Percentiles rank a stretch among this genome's conserved stretches.
Evolutionary conservation across 192 early-diverging fungal genomes (phyloP).

Genomic region (Rhizophlyctis rosea): DNA sequence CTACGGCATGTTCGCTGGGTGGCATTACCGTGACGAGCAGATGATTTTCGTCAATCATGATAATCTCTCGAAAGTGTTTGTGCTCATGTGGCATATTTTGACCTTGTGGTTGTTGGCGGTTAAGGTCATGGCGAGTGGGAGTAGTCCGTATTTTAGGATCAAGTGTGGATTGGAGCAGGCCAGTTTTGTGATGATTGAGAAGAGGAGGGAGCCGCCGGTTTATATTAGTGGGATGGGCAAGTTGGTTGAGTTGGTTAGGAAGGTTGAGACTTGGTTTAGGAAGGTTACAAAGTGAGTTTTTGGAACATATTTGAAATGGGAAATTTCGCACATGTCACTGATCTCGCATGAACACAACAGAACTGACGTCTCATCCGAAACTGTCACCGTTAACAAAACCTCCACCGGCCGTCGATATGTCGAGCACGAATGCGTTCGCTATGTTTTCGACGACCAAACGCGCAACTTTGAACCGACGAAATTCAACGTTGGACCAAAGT

Average conservation of each 20-base stretch:
- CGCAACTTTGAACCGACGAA: slow-evolving; percentile 55
- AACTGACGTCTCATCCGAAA: slow-evolving; percentile 21
- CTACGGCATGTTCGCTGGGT: slow-evolving; percentile 57
- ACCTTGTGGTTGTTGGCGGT: slow-evolving; percentile 67
- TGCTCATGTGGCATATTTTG: slow-evolving; percentile 70
- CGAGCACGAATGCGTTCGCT: slow-evolving; percentile 70
- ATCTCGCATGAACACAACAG: slow-evolving; percentile 5
- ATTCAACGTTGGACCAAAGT: slow-evolving; percentile 53
- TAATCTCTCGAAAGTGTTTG: slow-evolving; percentile 61
- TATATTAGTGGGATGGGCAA: too few species aligned
- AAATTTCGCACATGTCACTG: slow-evolving; percentile 25
- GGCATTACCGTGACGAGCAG: slow-evolving; percentile 38
- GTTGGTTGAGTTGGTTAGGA: too few species aligned
- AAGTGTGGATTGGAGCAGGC: slow-evolving; percentile 25
- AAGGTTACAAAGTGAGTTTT: too few species aligned
- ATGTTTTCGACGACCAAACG: slow-evolving; percentile 57
- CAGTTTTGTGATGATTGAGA: slow-evolving; percentile 30
- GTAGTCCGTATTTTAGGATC: slow-evolving; percentile 73
- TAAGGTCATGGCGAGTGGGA: slow-evolving; percentile 36
- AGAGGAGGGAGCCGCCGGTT: too few species aligned
- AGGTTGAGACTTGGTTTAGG: too few species aligned
- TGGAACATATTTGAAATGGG: too few species aligned
- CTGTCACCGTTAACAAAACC: slow-evolving; percentile 41
- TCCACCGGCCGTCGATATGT: slow-evolving; percentile 56
- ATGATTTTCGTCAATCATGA: slow-evolving; percentile 59